Base-by-base conservation (phyloP, 2,329 filamentous ascomycete species). In the Xylaria arbuscula region DNA sequence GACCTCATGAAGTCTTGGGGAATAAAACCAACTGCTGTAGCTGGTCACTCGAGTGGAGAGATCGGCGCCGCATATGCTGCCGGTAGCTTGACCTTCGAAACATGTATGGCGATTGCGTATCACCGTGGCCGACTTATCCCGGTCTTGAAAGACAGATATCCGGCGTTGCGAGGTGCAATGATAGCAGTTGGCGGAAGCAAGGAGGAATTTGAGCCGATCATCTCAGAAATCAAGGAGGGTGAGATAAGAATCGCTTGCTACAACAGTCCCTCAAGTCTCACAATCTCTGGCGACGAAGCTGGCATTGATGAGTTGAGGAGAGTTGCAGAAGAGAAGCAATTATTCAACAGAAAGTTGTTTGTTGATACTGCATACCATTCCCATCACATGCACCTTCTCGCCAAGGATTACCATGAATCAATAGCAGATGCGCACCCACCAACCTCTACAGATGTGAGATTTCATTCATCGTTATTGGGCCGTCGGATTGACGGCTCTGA, bases 291-390 rank as follows among this genome's bases (percentile, higher is more conserved):
- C 11, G 82, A 85, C 50, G 79, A 81, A 45, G 73, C 76, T 0
- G 81, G 80, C 2, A 77, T 88, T 3, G 81, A 83, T 8, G 77
- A 81, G 68, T 76, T 87, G 10, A 80, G 79, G 63, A 76, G 73
- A 38, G 59, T 79, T 10, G 80, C 84, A 17, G 79, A 84, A 54
- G 77, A 80, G 40, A 80, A 82, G 32, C 76, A 79, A 32, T 72
- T 84, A 2, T 87, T 88, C 72, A 82, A 83, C 60, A 81, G 83
- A 34, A 82, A 82, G 34, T 80, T 87, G 2, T 80, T 81, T 2
- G 83, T 87, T 5, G 82, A 85, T 11, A 81, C 83, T 11, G 85
- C 85, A 0, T 88, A 88, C 50, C 86, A 88, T 73, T 88, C 86
- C 0, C 79, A 82, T 42, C 84, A 87, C 70, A 87, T 88, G 85